These are phyloP conservation scores for Dentipellis sp. DNA, from an alignment of 768 basidiomycete genomes.

Conservation along the genomic window DNA sequence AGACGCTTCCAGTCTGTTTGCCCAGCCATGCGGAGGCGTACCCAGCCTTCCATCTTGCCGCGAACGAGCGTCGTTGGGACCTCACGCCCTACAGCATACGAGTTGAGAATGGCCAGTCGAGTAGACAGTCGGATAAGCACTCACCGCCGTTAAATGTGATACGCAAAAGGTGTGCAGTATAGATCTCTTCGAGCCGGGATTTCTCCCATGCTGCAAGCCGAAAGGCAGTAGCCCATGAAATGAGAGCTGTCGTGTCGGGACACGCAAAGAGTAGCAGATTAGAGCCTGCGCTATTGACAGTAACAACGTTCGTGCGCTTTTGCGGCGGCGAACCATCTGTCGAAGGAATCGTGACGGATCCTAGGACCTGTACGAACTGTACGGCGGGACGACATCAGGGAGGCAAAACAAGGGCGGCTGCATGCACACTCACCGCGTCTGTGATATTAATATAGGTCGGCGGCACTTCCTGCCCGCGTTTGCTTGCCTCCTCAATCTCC, in stretches of 20 bases:
- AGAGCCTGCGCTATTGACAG: conserved; percentile 88
- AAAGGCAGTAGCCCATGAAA: conserved; percentile 88
- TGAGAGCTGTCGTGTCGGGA: conserved; percentile 54
- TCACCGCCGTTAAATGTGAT: conserved; percentile 52
- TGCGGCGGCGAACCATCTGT: conserved; percentile 38
- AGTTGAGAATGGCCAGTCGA: background rate
- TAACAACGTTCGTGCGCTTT: conserved; percentile 71
- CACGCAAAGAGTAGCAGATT: conserved; percentile 88
- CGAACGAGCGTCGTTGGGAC: conserved; percentile 55
- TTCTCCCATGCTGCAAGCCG: conserved; percentile 93
- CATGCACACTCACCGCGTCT: conserved; percentile 61
- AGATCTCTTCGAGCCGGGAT: conserved; percentile 90
- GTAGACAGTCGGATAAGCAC: conserved; percentile 1
- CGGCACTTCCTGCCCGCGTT: conserved; percentile 72
- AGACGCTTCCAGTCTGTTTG: conserved; percentile 93
- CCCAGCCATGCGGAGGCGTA: conserved; percentile 86
- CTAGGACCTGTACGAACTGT: conserved; percentile 74
- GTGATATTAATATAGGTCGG: conserved; percentile 83
- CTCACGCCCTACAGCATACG: conserved; percentile 28
- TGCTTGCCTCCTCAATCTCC: conserved; percentile 76
- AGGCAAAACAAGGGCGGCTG: conserved; percentile 4
- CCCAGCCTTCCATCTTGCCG: conserved; percentile 86
- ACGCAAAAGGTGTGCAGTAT: conserved; percentile 88
- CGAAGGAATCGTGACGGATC: conserved; percentile 59
- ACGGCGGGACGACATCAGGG: conserved; percentile 8